Evolutionary conservation across 1,284 basidiomycete species (phyloP).

Genomic region (Earliella scabrosa): DNA sequence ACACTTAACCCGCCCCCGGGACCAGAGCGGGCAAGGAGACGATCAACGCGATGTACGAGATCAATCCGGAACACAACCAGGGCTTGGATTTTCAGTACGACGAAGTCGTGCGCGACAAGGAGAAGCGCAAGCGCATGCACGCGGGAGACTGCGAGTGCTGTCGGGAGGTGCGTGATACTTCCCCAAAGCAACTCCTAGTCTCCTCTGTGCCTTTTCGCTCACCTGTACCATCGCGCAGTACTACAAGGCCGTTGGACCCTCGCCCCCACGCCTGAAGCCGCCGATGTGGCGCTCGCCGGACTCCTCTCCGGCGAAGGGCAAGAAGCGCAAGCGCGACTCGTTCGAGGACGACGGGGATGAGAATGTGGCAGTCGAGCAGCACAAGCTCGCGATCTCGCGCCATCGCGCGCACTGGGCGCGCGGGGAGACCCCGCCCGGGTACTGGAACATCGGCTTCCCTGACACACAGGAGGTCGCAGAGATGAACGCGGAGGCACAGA

Average conservation of each 20-base stretch:
- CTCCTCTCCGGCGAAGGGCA: slow-evolving; percentile 41
- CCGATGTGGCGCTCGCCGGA: slow-evolving; percentile 74
- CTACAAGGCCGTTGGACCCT: slow-evolving; percentile 74
- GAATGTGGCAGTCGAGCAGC: slow-evolving; percentile 46
- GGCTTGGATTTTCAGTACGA: slow-evolving; percentile 75
- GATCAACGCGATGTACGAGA: slow-evolving; percentile 69
- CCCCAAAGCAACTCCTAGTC: background rate
- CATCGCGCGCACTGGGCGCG: slow-evolving; percentile 78
- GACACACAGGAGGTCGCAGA: slow-evolving; percentile 76
- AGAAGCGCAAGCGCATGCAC: slow-evolving; percentile 68
- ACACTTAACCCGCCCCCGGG: no score
- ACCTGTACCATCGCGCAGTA: slow-evolving; percentile 54
- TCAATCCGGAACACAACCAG: slow-evolving; percentile 68
- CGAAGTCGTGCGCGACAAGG: slow-evolving; percentile 74
- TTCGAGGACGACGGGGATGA: slow-evolving; percentile 16
- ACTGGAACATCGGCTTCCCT: slow-evolving; percentile 90
- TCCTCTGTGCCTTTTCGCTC: no score
- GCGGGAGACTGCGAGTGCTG: slow-evolving; percentile 88
- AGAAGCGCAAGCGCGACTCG: slow-evolving; percentile 25
- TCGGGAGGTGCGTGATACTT: slow-evolving; percentile 59
- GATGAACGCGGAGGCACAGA: slow-evolving; percentile 75
- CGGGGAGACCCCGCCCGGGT: slow-evolving; percentile 80
- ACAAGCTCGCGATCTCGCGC: slow-evolving; percentile 78
- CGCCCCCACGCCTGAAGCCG: slow-evolving; percentile 64
- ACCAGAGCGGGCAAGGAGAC: slow-evolving; percentile 20